A percentile compares a stretch with the other conserved stretches of the same genome.
These are phyloP conservation scores for Malassezia caprae DNA, from an alignment of 1,284 basidiomycete genomes.

Conservation along the genomic window DNA sequence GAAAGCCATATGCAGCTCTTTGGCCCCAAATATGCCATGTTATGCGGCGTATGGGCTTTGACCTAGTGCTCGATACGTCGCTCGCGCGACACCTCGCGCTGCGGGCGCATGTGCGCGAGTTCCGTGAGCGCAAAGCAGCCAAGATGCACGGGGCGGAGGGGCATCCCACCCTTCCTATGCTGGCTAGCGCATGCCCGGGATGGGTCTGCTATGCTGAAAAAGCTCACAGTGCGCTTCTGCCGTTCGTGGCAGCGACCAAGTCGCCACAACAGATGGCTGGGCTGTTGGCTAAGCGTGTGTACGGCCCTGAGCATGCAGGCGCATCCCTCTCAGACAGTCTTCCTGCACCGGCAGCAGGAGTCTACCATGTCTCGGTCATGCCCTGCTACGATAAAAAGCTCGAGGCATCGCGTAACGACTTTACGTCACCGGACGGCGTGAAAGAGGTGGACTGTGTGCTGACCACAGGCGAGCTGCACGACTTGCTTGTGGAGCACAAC, in stretches of 20 bases:
- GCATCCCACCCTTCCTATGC: conserved; percentile 62
- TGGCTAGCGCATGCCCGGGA: conserved; percentile 91
- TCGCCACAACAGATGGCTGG: conserved; percentile 92
- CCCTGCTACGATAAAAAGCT: conserved; percentile 99
- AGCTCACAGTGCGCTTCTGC: conserved; percentile 78
- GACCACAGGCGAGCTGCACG: conserved; percentile 86
- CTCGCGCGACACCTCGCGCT: conserved; percentile 82
- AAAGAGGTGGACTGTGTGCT: conserved; percentile 94
- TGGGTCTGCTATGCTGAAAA: conserved; percentile 99
- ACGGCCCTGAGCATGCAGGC: conserved; percentile 44
- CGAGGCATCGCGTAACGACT: conserved; percentile 67
- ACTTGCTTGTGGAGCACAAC: conserved; percentile 69
- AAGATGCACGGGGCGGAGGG: conserved; percentile 4
- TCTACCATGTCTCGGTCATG: conserved; percentile 93
- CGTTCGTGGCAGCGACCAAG: conserved; percentile 76
- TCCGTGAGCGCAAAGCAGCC: conserved; percentile 49
- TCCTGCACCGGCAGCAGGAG: not conserved
- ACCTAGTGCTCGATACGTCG: conserved; percentile 78
- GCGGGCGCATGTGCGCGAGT: conserved; percentile 71
- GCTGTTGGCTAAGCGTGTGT: conserved; percentile 79
- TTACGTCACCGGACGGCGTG: conserved; percentile 47
- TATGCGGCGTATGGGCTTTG: conserved; percentile 55
- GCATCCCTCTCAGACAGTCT: not conserved
- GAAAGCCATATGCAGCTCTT: conserved; percentile 46
- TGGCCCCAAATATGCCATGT: conserved; percentile 52